phyloP scores from a whole-genome alignment of 768 basidiomycete genomes.

The Candolleomyces eurysporus region DNA sequence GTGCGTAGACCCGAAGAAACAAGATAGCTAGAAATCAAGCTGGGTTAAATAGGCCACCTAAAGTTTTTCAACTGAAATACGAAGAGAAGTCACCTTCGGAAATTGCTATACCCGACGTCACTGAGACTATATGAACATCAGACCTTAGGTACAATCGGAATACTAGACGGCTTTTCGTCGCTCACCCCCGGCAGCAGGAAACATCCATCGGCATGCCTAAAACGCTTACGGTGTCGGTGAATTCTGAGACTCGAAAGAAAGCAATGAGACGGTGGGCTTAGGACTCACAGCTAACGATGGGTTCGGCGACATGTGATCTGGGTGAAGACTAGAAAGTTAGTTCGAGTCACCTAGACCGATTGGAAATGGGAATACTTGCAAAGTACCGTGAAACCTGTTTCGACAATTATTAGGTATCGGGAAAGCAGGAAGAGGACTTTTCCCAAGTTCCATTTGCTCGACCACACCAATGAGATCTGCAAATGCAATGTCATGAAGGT shows the following conservation, averaged over 20 bases:
- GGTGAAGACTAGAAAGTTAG: no score
- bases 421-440: constrained; percentile 1
- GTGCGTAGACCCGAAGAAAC: not conserved
- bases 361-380: not conserved
- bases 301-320: no score
- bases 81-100: not conserved
- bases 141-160: not conserved
- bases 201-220: not conserved
- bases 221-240: not conserved
- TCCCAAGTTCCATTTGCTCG: not conserved
- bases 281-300: no score
- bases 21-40: not conserved
- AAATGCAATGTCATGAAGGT: not conserved
- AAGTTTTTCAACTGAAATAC: not conserved
- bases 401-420: not conserved
- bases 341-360: no score
- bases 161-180: not conserved
- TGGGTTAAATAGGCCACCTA: not conserved
- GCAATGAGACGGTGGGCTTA: no score
- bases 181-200: not conserved
- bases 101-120: not conserved
- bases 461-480: not conserved
- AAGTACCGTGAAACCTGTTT: not conserved
- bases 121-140: not conserved
- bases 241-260: no score